Percentiles rank a stretch among this genome's conserved stretches.
Evolutionary conservation across 495 filamentous ascomycete species (phyloP).

Genomic region (Lindgomyces ingoldianus): DNA sequence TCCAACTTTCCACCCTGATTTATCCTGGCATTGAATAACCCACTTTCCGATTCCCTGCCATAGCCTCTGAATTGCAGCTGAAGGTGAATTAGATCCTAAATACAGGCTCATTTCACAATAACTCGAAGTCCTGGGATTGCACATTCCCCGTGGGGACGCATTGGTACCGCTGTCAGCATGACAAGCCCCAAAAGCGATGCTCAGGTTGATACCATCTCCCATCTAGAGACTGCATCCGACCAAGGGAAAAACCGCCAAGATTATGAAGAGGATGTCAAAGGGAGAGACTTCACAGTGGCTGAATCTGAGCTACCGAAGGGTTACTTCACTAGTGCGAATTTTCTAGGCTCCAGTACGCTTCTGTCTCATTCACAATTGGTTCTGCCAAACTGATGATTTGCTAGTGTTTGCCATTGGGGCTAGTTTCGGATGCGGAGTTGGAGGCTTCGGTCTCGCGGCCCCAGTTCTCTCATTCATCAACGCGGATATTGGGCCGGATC

Average conservation of each 20-base stretch:
- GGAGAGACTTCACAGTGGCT: constrained; percentile 28
- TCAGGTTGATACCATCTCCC: constrained; percentile 7
- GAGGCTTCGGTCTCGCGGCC: constrained; percentile 28
- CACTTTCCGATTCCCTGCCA: too few species aligned
- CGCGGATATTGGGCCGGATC: constrained; percentile 34
- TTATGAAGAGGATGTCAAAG: constrained; percentile 26
- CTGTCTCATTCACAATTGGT: too few species aligned
- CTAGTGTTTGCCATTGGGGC: constrained; percentile 36
- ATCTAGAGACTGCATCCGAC: constrained; percentile 24
- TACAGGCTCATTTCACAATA: too few species aligned
- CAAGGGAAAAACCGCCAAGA: constrained; percentile 12
- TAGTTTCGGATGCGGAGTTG: constrained; percentile 32
- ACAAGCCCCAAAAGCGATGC: constrained; percentile 3
- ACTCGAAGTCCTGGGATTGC: too few species aligned
- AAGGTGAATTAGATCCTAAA: too few species aligned
- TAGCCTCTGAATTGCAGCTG: too few species aligned
- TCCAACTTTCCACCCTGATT: too few species aligned
- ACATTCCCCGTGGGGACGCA: too few species aligned
- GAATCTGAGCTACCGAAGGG: constrained; percentile 26
- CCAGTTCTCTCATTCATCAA: constrained; percentile 33
- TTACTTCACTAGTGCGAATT: constrained; percentile 29
- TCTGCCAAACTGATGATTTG: too few species aligned
- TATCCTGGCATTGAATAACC: too few species aligned
- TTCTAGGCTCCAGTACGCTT: constrained; percentile 33
- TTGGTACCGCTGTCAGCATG: too few species aligned